These are phyloP conservation scores for Russula griseocarnosa DNA, from an alignment of 768 basidiomycete species.

Conservation along the genomic window DNA sequence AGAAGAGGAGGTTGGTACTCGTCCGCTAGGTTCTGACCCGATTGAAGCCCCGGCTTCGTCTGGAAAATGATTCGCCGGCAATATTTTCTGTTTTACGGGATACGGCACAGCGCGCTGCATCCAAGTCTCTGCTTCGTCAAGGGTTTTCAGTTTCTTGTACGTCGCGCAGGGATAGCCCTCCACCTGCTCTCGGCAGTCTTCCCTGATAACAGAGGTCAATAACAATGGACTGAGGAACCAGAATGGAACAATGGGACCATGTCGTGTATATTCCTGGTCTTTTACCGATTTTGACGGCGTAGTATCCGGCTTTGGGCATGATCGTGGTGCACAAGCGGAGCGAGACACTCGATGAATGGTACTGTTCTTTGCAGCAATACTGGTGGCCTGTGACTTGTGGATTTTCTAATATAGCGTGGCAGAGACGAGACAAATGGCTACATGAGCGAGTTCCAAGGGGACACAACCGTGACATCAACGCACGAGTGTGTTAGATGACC, in stretches of 20 bases:
- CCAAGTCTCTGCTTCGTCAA: constrained; percentile 58
- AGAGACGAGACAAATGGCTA: not conserved
- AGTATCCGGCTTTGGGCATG: constrained; percentile 44
- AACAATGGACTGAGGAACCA: not conserved
- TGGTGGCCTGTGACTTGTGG: not conserved
- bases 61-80: not conserved
- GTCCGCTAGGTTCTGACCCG: not conserved
- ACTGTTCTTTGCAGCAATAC: not conserved
- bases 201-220: constrained; percentile 43
- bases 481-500: not conserved
- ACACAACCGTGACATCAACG: not conserved
- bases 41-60: not conserved
- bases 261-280: constrained; percentile 61
- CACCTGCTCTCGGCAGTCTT: constrained; percentile 65
- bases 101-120: constrained; percentile 30
- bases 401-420: not conserved
- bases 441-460: not conserved
- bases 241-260: constrained; percentile 49
- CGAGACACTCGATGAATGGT: not conserved
- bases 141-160: constrained; percentile 63
- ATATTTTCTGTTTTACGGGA: not conserved
- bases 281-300: constrained; percentile 68
- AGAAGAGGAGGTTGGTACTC: not conserved
- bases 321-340: not conserved
- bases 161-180: constrained; percentile 57